A percentile compares a stretch with the other conserved stretches of the same genome.
phyloP scores from a whole-genome alignment of 129 eudicot species.

The Centella asiatica region DNA sequence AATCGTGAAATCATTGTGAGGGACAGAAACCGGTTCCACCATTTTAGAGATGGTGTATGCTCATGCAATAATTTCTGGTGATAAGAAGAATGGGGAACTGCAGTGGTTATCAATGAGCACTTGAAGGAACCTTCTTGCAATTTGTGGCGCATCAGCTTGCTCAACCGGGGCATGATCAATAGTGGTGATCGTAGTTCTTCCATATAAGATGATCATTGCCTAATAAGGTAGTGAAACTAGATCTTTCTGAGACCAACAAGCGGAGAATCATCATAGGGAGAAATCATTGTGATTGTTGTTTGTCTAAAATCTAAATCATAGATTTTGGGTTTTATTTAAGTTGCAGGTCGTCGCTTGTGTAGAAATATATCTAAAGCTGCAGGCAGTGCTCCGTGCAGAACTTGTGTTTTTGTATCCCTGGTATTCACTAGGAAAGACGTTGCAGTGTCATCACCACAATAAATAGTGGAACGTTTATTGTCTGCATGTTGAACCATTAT shows the following conservation, averaged over 20 bases:
- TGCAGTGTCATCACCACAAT: too few species aligned
- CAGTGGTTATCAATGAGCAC: neutral
- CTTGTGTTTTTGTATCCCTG: too few species aligned
- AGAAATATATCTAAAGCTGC: too few species aligned
- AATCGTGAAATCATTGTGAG: slow-evolving; percentile 56
- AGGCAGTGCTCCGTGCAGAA: too few species aligned
- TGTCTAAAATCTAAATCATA: too few species aligned
- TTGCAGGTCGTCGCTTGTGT: too few species aligned
- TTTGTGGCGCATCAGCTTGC: neutral
- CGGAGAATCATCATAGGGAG: neutral
- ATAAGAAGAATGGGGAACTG: neutral
- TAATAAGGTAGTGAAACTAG: too few species aligned
- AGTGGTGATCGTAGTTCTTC: neutral
- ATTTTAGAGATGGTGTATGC: slow-evolving; percentile 50
- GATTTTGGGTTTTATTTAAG: too few species aligned
- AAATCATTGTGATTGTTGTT: neutral
- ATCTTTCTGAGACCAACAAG: too few species aligned
- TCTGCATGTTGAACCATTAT: too few species aligned
- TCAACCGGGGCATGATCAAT: neutral
- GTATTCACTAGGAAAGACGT: too few species aligned
- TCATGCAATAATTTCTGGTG: slow-evolving; percentile 67
- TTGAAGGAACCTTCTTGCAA: neutral
- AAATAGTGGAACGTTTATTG: too few species aligned
- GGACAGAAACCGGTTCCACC: slow-evolving; percentile 66
- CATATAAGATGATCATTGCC: neutral